Evolutionary conservation across 768 basidiomycete species (phyloP).

Genomic region (Lentinula detonsa): DNA sequence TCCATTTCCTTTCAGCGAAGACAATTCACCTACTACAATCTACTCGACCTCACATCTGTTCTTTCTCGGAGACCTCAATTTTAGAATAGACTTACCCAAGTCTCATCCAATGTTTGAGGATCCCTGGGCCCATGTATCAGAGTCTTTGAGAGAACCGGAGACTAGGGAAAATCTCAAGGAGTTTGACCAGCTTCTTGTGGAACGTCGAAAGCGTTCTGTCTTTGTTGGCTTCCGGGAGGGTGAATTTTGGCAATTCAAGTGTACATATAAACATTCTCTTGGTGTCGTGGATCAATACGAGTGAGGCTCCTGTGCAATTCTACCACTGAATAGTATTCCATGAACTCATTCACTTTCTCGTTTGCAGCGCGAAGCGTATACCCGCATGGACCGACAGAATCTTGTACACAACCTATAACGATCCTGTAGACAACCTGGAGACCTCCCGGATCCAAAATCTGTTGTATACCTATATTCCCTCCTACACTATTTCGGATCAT

Average conservation of each 20-base stretch:
- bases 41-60: constrained; percentile 89
- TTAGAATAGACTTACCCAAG: constrained; percentile 65
- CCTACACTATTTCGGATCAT: constrained; percentile 89
- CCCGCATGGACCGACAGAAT: constrained; percentile 95
- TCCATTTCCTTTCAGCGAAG: constrained; percentile 33
- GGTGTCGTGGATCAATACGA: constrained; percentile 81
- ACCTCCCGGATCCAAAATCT: constrained; percentile 55
- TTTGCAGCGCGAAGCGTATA: constrained; percentile 52
- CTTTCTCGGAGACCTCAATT: constrained; percentile 92
- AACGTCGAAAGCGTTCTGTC: constrained; percentile 56
- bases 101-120: constrained; percentile 38
- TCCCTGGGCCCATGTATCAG: constrained; percentile 27
- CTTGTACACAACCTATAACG: constrained; percentile 73
- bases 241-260: constrained; percentile 85
- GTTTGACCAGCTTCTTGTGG: constrained; percentile 64
- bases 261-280: constrained; percentile 83
- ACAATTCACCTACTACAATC: constrained; percentile 47
- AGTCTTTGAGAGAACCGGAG: constrained; percentile 40
- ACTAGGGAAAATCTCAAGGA: constrained; percentile 59
- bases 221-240: constrained; percentile 78
- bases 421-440: constrained; percentile 46
- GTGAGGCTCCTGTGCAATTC: constrained; percentile 27
- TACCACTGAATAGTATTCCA: constrained; percentile 3
- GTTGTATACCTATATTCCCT: constrained; percentile 74
- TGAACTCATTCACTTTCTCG: neutral